Evolutionary conservation across 169 alveolate genomes (phyloP).

Genomic region (Cryptosporidium xiaoi): DNA sequence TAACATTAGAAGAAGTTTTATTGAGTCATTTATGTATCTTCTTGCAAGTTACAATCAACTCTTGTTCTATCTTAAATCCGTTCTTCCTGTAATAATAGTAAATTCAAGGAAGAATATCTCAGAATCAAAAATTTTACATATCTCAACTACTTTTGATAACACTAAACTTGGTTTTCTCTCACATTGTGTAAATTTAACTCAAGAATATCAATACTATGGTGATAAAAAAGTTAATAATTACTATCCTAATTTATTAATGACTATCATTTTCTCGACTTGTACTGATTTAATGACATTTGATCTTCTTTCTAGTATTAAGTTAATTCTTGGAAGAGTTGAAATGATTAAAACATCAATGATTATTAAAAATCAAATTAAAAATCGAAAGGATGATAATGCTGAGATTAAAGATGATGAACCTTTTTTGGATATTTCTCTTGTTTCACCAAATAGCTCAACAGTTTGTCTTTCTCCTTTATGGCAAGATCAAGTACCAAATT

Average conservation of each 20-base stretch:
- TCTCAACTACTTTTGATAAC: conserved; percentile 30
- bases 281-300: conserved; percentile 48
- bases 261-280: conserved; percentile 38
- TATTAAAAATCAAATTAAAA: neutral
- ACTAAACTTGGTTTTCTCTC: conserved; percentile 1
- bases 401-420: neutral
- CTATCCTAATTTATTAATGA: conserved; percentile 47
- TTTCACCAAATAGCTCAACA: conserved; percentile 63
- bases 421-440: neutral
- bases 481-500: conserved; percentile 5
- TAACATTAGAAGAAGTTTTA: conserved; percentile 46
- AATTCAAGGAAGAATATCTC: conserved; percentile 13
- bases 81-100: conserved; percentile 38
- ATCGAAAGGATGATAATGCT: neutral
- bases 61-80: conserved; percentile 28
- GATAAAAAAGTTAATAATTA: neutral
- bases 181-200: conserved; percentile 1
- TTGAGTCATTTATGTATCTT: conserved; percentile 61
- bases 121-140: conserved; percentile 2
- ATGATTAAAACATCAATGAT: conserved; percentile 42
- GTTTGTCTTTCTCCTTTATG: conserved; percentile 53
- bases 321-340: conserved; percentile 52
- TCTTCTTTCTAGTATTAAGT: conserved; percentile 25
- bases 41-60: conserved; percentile 41
- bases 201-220: neutral